Evolutionary conservation across 352 stramenopile genomes (phyloP).

Genomic region (Phytophthora foliorum): DNA sequence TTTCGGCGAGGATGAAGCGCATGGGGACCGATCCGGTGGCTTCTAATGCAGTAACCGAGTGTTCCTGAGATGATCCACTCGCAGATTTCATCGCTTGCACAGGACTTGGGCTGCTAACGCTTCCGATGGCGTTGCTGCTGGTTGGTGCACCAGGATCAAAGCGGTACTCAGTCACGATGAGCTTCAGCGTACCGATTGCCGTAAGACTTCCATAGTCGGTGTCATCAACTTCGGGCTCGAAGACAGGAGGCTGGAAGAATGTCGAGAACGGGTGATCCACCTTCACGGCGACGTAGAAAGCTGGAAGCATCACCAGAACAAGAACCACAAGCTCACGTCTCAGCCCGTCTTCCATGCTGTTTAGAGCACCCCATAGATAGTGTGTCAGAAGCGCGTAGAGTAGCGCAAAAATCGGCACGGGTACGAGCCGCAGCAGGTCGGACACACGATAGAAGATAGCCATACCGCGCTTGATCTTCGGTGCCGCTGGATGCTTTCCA

Average conservation of each 20-base stretch:
- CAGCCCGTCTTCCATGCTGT: conserved; percentile 50
- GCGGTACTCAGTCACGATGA: conserved; percentile 82
- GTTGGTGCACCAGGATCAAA: conserved; percentile 41
- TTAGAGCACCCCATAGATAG: conserved; percentile 62
- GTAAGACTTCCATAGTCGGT: conserved; percentile 25
- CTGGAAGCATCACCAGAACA: conserved; percentile 65
- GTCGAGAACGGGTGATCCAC: conserved; percentile 79
- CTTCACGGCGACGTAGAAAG: conserved; percentile 78
- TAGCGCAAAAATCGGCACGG: conserved; percentile 73
- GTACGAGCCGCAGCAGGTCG: conserved; percentile 53
- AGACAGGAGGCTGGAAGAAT: conserved; percentile 57
- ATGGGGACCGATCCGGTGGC: conserved; percentile 52
- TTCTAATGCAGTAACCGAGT: conserved; percentile 41
- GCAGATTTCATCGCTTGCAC: conserved; percentile 15
- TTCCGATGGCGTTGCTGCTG: conserved; percentile 35
- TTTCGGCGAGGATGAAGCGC: conserved; percentile 82
- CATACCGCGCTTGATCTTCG: conserved; percentile 25
- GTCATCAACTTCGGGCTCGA: conserved; percentile 32
- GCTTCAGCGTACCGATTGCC: conserved; percentile 63
- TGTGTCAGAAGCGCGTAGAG: conserved; percentile 77
- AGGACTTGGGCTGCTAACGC: conserved; percentile 17
- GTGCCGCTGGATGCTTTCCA: conserved; percentile 25
- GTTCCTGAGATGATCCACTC: not conserved
- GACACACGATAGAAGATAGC: conserved; percentile 53
- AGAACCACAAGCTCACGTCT: conserved; percentile 66